Conservation (phyloP, 179 eudicot species). For the Beta macrorhiza region DNA sequence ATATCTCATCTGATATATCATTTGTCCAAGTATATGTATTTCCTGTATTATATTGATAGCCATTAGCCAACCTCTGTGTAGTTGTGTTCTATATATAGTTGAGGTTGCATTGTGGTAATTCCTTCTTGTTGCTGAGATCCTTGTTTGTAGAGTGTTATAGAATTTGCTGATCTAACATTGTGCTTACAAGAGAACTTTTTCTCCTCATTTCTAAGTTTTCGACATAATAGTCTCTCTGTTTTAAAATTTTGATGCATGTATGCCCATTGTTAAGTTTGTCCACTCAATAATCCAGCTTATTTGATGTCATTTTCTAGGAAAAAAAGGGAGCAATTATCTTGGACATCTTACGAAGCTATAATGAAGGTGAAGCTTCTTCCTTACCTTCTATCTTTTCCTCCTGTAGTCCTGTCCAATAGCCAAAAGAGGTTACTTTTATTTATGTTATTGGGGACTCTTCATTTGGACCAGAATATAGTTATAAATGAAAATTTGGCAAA, state of each 20-base stretch:
- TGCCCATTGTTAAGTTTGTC: not conserved
- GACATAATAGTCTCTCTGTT: too few relatives aligned
- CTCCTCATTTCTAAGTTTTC: not conserved
- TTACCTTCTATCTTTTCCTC: not conserved
- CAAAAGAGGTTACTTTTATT: not conserved
- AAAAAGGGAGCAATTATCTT: not conserved
- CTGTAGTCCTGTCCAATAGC: not conserved
- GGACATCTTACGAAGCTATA: slow-evolving; percentile 14
- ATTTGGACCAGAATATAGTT: not conserved
- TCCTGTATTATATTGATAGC: too few relatives aligned
- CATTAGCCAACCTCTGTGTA: too few relatives aligned
- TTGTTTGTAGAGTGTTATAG: too few relatives aligned
- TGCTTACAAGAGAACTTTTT: too few relatives aligned
- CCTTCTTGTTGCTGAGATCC: too few relatives aligned
- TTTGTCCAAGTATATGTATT: too few relatives aligned
- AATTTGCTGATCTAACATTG: too few relatives aligned
- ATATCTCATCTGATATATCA: too few relatives aligned
- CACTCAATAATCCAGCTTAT: not conserved
- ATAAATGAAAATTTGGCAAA: not conserved
- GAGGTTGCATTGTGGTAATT: too few relatives aligned
- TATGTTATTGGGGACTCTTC: not conserved
- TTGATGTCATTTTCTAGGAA: not conserved
- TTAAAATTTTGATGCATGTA: too few relatives aligned
- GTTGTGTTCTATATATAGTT: too few relatives aligned
- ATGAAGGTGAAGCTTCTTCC: slow-evolving; percentile 11